phyloP scores from a whole-genome alignment of 2,329 filamentous ascomycete genomes.

The Pseudonectria foliicola region DNA sequence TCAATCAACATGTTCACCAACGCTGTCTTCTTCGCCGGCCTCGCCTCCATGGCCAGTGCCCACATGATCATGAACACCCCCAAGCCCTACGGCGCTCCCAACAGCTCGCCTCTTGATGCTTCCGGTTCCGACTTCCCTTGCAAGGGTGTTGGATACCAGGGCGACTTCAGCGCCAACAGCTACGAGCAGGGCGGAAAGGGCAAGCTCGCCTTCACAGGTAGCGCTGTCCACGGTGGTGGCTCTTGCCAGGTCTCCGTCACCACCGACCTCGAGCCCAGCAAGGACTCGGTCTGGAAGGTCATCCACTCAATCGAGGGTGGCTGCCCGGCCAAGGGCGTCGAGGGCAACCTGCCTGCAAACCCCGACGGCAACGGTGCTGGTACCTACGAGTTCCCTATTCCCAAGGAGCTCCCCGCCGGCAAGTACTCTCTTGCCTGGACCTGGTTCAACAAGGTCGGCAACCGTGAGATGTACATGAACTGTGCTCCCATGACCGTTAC shows the following conservation, averaged over 20 bases:
- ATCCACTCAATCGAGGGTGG: slow-evolving; percentile 84
- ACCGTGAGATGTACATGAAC: slow-evolving; percentile 98
- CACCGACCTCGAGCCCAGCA: slow-evolving; percentile 63
- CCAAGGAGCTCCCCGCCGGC: slow-evolving; percentile 63
- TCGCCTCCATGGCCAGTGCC: slow-evolving; percentile 55
- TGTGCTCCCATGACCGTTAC: slow-evolving; percentile 70
- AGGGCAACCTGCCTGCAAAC: slow-evolving; percentile 50
- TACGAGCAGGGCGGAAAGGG: slow-evolving; percentile 42
- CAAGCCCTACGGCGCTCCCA: slow-evolving; percentile 46
- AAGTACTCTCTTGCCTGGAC: slow-evolving; percentile 83
- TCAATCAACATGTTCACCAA: slow-evolving; percentile 45
- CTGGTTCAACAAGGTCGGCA: slow-evolving; percentile 90
- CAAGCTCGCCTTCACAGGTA: slow-evolving; percentile 58
- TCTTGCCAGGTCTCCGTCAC: slow-evolving; percentile 87
- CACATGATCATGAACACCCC: slow-evolving; percentile 73
- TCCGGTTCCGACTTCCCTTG: slow-evolving; percentile 73
- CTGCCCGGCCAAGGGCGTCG: slow-evolving; percentile 57
- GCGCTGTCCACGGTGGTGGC: slow-evolving; percentile 80
- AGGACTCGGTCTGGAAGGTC: slow-evolving; percentile 71
- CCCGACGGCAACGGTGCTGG: slow-evolving; percentile 39
- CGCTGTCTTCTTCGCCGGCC: slow-evolving; percentile 43
- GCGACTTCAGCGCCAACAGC: slow-evolving; percentile 43
- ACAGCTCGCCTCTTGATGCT: slow-evolving; percentile 57
- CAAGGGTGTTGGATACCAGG: slow-evolving; percentile 50
- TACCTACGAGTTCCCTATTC: slow-evolving; percentile 64